Evolutionary conservation across 2,329 filamentous ascomycete genomes (phyloP), one percentile per base, ranked within the genome.

Genomic region (Aspergillus neoniger): DNA sequence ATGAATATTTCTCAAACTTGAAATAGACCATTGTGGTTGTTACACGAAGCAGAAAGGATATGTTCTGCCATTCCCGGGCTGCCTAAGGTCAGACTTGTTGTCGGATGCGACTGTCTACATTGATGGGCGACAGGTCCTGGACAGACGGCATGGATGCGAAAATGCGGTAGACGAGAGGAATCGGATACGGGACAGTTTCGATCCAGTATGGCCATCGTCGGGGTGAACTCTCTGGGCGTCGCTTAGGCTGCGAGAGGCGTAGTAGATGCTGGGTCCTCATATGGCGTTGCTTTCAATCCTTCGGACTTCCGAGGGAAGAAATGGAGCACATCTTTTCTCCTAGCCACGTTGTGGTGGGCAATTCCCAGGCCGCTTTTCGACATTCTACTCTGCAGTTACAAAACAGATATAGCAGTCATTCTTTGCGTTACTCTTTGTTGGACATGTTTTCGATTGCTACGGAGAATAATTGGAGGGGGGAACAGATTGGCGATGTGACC

Each of bases 1-100:
- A 69, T 66, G 63, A 62, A 64, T 56, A 57, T 63, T 63, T 63
- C 60, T 62, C 59, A 67, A 57, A 43, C 57, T 50, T 53, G 52
- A 61, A 58, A 57, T 60, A 64, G 63, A 67, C 64, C 67, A 62
- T 44, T 50, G 57, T 60, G 64, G 62, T 65, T 67, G 61, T 62
- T 64, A 58, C 63, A 60, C 43, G 58, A 65, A 63, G 63, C 65
- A 66, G 54, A 53, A 52, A 43, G 57, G 56, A 60, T 51, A 36
- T 60, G 59, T 53, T 63, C 63, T 64, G 60, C 63, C 57, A 60
- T 61, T 50, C 55, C 59, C 62, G 64, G 58, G 55, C 54, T 66
- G 59, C 57, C 62, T 63, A 54, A 55, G 60, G 55, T 67, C 63
- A 60, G 58, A 63, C 58, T 49, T 57, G 32, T 44, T 65, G 55